Percentiles rank a stretch among this genome's conserved stretches.
Conservation (phyloP, 2,329 filamentous ascomycete species). For the Trichoderma simmonsii region DNA sequence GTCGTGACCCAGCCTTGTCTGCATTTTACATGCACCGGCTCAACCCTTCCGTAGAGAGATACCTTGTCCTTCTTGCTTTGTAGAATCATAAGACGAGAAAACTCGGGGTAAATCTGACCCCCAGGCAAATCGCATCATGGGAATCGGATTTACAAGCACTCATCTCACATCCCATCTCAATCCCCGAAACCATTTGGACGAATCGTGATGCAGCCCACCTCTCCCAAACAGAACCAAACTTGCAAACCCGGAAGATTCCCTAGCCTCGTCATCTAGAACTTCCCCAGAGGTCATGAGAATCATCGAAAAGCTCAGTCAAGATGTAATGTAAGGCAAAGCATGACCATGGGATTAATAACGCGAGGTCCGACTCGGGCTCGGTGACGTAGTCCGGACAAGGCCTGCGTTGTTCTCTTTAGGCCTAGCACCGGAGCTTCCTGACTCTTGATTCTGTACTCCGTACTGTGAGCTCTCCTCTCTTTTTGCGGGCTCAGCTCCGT, state of each 20-base stretch:
- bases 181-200: background rate
- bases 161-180: background rate
- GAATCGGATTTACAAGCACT: background rate
- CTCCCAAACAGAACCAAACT: background rate
- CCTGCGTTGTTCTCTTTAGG: background rate
- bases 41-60: background rate
- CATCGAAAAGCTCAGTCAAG: no score
- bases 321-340: background rate
- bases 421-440: slow-evolving; percentile 6
- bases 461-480: background rate
- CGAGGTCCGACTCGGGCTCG: background rate
- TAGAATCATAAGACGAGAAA: background rate
- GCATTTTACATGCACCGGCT: background rate
- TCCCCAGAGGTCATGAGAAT: slow-evolving; percentile 5
- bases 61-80: background rate
- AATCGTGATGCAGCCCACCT: background rate
- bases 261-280: slow-evolving; percentile 7
- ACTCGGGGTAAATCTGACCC: background rate
- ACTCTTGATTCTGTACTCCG: background rate
- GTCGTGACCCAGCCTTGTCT: background rate
- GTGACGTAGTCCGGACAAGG: background rate
- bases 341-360: background rate
- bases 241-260: slow-evolving; percentile 12
- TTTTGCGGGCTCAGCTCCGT: background rate
- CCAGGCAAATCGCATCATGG: background rate